Base-by-base conservation (phyloP, 257 asterid genomes). In the Penstemon davidsonii region DNA sequence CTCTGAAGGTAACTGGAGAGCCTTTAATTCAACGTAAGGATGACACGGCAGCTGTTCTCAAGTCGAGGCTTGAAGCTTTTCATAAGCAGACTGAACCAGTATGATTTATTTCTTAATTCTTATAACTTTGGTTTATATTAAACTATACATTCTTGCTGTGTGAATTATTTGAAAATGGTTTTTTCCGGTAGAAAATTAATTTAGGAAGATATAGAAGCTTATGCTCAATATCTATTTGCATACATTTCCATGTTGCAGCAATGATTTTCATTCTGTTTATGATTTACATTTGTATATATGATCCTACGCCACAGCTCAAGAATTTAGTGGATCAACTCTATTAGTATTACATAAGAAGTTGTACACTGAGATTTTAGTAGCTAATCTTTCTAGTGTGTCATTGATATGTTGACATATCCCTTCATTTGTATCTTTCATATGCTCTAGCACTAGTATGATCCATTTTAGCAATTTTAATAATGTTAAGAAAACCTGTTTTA, bases 71-170 rank as follows among this genome's bases (percentile, higher is more conserved):
- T 53, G 97, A 90, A 45, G 87, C 96, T 62, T 93, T 93, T 66
- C 98, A 93, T 68, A 79, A 74, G 82, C 97, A 90, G 81, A 93
- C 98, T 74, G 85, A 88, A 74, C 97, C 97, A 70, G 97, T 93
- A 76, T 37, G 83, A 10, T 43, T 45, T 45, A 33, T 60, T 19
- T 47, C 44, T 57, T 61, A 51, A 5, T 9, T 33, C 46, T 55
- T 59, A 47, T 36, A 56, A 13, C 41, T 67, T 11, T 59, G 43
- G 57, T 56, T 71, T 52, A 38, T 52, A 62, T 70, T 7, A 49
- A 45, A 18, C 12, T 38, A 4, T 57, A 56, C 11, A 25, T 8
- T 8, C 19, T 41, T 42, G 44, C 33, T 33, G 18, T 63, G 44
- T 18, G 46, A 33, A 42, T 33, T 60, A 7, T 70, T 4, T 58